These are phyloP conservation scores for Ammopiptanthus mongolicus DNA, from an alignment of 306 rosid genomes.

Conservation along the genomic window DNA sequence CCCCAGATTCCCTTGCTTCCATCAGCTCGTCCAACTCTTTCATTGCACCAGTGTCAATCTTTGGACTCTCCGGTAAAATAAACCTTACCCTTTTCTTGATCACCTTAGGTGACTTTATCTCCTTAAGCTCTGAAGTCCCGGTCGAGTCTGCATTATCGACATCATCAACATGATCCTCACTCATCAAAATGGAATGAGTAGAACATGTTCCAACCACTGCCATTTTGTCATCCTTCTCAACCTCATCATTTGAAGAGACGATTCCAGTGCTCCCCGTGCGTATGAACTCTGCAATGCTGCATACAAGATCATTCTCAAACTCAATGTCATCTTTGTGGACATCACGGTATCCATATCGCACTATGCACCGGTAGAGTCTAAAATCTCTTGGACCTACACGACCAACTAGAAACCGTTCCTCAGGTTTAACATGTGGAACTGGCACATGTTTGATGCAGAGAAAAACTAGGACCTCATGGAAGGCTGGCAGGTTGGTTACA, in stretches of 20 bases:
- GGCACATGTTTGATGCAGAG: constrained; percentile 93
- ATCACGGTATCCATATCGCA: constrained; percentile 83
- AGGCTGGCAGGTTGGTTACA: constrained; percentile 92
- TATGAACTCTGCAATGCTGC: constrained; percentile 85
- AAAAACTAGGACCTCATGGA: constrained; percentile 87
- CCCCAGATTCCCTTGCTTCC: constrained; percentile 86
- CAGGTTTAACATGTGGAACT: constrained; percentile 68
- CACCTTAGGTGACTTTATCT: constrained; percentile 53
- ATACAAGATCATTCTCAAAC: constrained; percentile 84
- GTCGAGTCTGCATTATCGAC: constrained; percentile 9
- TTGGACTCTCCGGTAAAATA: constrained; percentile 68
- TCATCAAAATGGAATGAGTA: constrained; percentile 37
- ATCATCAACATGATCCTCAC: constrained; percentile 16
- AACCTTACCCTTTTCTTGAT: constrained; percentile 72
- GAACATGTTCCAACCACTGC: constrained; percentile 70
- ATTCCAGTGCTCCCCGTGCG: constrained; percentile 30
- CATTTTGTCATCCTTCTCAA: constrained; percentile 45
- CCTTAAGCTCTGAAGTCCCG: constrained; percentile 40
- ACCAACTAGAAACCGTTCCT: constrained; percentile 82
- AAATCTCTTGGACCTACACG: constrained; percentile 64
- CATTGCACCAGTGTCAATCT: constrained; percentile 38
- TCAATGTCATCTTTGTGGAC: constrained; percentile 75
- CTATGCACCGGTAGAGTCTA: constrained; percentile 79
- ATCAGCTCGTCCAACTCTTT: constrained; percentile 66
- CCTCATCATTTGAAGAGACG: constrained; percentile 22